These are phyloP conservation scores for Cairneyella variabilis DNA, from an alignment of 495 filamentous ascomycete species.

Conservation along the genomic window DNA sequence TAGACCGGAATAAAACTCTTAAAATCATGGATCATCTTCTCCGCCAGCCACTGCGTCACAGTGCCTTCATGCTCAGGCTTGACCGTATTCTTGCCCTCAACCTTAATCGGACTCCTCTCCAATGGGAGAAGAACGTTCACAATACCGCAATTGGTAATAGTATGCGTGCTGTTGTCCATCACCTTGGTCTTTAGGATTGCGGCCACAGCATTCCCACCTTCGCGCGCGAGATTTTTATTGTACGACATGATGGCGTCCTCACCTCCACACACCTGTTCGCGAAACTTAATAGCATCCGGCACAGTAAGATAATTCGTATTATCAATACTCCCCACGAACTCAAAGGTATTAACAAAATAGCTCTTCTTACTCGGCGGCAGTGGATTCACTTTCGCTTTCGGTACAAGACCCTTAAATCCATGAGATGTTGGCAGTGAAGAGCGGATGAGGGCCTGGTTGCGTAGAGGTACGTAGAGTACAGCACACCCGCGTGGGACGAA, in stretches of 20 bases:
- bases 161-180: slow-evolving; percentile 52
- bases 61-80: slow-evolving; percentile 28
- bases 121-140: slow-evolving; percentile 75
- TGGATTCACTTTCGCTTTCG: slow-evolving; percentile 27
- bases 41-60: slow-evolving; percentile 51
- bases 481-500: slow-evolving; percentile 78
- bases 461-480: slow-evolving; percentile 69
- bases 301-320: slow-evolving; percentile 67
- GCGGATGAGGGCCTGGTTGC: slow-evolving; percentile 71
- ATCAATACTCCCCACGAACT: slow-evolving; percentile 75
- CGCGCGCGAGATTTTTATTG: slow-evolving; percentile 47
- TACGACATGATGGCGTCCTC: slow-evolving; percentile 66
- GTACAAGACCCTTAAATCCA: slow-evolving; percentile 41
- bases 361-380: slow-evolving; percentile 43
- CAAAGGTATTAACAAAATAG: slow-evolving; percentile 65
- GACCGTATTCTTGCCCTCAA: slow-evolving; percentile 17
- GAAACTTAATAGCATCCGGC: slow-evolving; percentile 64
- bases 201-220: slow-evolving; percentile 56
- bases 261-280: slow-evolving; percentile 65
- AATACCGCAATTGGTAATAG: slow-evolving; percentile 48
- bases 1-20: slow-evolving; percentile 67
- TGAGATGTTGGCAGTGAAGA: slow-evolving; percentile 72
- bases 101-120: slow-evolving; percentile 21
- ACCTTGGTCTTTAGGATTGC: slow-evolving; percentile 65
- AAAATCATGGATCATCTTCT: slow-evolving; percentile 51